Evolutionary conservation across 345 rosid genomes (phyloP), one percentile per base, ranked within the genome.

Genomic region (Eucalyptus grandis): DNA sequence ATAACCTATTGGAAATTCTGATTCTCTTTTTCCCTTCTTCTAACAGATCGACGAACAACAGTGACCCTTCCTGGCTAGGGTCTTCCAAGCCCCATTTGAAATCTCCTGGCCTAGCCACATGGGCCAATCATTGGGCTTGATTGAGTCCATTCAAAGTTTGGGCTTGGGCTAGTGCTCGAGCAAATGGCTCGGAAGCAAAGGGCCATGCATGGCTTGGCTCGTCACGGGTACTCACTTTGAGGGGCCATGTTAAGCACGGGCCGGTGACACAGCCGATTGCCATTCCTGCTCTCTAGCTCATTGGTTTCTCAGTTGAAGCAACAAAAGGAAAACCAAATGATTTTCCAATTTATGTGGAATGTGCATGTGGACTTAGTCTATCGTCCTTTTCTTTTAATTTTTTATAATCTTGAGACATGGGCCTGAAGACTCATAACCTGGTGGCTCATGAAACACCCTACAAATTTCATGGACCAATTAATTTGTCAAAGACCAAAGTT

Each of bases 381-480:
- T 56, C 30, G 62, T 24, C 30, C 27, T 24, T 24, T 56, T 9
- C 9, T 24, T 56, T 24, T 24, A 19, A 2, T 53, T 56, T 56
- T 56, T 56, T 24, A 22, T 56, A 56, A 56, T 56, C 13, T 10
- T 56, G 58, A 53, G 58, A 53, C 58, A 56, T 9, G 62, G 30
- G 13, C 14, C 3, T 56, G 30, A 24, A 56, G 62, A 56, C 14
- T 10, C 0, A 3, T 56, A 2, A 24, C 62, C 4, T 0, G 6
- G 62, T 56, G 6, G 62, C 62, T 24, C 62, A 56, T 21, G 27
- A 56, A 22, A 4, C 1, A 24, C 30, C 62, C 30, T 56, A 56
- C 6, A 24, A 56, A 56, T 56, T 56, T 22, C 62, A 56, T 24
- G 30, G 3, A 56, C 9, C 0, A 22, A 5, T 56, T 54, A 54